A percentile compares a stretch with the other conserved stretches of the same genome.
phyloP scores from a whole-genome alignment of 1,284 basidiomycete species.

The Leccinum angustisporum region DNA sequence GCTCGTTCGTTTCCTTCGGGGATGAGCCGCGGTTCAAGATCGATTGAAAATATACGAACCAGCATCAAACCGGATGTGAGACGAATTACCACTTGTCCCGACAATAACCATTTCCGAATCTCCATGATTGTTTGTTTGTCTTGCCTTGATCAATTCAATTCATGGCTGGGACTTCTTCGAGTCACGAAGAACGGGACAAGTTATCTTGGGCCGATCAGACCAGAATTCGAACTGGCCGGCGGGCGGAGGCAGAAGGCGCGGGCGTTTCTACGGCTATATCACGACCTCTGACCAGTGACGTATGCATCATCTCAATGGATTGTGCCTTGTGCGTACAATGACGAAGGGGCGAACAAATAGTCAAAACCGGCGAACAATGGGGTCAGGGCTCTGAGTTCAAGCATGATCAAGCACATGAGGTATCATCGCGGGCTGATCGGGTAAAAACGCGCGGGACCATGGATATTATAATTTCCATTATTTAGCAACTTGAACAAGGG shows the following conservation, averaged over 20 bases:
- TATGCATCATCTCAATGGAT: not conserved
- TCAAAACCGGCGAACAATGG: conserved; percentile 31
- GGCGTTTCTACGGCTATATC: not conserved
- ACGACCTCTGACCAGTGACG: not conserved
- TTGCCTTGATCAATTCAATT: not conserved
- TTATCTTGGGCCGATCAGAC: not conserved
- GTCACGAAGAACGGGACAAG: not conserved
- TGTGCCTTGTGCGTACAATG: not conserved
- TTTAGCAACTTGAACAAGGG: conserved; percentile 1
- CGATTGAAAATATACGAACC: conserved; percentile 5
- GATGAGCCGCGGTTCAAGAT: not conserved
- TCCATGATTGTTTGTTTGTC: not conserved
- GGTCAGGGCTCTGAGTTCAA: not conserved
- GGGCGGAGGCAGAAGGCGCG: not conserved
- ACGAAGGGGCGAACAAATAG: conserved; percentile 5
- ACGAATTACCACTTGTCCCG: not conserved
- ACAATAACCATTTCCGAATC: not conserved
- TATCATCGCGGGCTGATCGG: conserved; percentile 5
- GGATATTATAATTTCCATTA: not conserved
- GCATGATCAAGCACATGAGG: conserved; percentile 13
- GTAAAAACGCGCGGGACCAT: conserved; percentile 3
- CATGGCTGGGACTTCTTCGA: not conserved
- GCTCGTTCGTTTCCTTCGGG: not conserved
- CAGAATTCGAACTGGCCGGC: not conserved
- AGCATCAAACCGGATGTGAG: conserved; percentile 5